Percentiles rank a stretch among this genome's conserved stretches.
phyloP scores from a whole-genome alignment of 2,329 filamentous ascomycete species.

The Fusarium sp. region DNA sequence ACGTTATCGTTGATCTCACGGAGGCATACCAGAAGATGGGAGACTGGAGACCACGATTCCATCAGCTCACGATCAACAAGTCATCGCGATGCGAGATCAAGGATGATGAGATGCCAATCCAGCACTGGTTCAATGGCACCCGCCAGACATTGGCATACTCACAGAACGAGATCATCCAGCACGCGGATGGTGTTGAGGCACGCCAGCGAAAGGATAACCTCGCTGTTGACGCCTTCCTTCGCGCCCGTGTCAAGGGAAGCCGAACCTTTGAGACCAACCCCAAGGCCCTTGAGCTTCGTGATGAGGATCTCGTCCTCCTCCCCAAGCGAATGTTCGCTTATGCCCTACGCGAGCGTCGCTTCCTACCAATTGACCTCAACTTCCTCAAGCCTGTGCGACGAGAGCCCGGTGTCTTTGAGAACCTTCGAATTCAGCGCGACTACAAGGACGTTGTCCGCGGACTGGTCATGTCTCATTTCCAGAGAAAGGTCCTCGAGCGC shows the following conservation, averaged over 20 bases:
- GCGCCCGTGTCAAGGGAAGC: slow-evolving; percentile 53
- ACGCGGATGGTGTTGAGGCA: slow-evolving; percentile 53
- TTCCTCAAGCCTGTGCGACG: slow-evolving; percentile 54
- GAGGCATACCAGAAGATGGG: slow-evolving; percentile 58
- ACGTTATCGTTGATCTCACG: slow-evolving; percentile 59
- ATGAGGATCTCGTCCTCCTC: slow-evolving; percentile 53
- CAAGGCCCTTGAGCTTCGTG: slow-evolving; percentile 46
- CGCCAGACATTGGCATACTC: slow-evolving; percentile 52
- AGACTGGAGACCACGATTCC: slow-evolving; percentile 54
- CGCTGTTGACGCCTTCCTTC: slow-evolving; percentile 52
- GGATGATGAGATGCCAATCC: slow-evolving; percentile 55
- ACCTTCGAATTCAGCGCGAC: slow-evolving; percentile 56
- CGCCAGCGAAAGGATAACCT: slow-evolving; percentile 57
- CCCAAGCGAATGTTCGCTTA: slow-evolving; percentile 60
- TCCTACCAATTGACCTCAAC: slow-evolving; percentile 55
- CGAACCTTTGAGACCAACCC: slow-evolving; percentile 54
- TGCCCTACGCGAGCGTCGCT: slow-evolving; percentile 57
- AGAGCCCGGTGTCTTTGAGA: slow-evolving; percentile 56
- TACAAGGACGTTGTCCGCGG: slow-evolving; percentile 59
- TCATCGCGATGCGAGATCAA: slow-evolving; percentile 49
- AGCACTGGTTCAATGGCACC: slow-evolving; percentile 54
- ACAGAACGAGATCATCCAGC: slow-evolving; percentile 55
- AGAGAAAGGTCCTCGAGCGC: slow-evolving; percentile 56
- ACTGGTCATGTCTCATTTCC: slow-evolving; percentile 58
- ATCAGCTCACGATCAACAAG: slow-evolving; percentile 51